These are phyloP conservation scores for Acanthamoeba polyphaga DNA, from an alignment of 208 protist species.

Conservation along the genomic window DNA sequence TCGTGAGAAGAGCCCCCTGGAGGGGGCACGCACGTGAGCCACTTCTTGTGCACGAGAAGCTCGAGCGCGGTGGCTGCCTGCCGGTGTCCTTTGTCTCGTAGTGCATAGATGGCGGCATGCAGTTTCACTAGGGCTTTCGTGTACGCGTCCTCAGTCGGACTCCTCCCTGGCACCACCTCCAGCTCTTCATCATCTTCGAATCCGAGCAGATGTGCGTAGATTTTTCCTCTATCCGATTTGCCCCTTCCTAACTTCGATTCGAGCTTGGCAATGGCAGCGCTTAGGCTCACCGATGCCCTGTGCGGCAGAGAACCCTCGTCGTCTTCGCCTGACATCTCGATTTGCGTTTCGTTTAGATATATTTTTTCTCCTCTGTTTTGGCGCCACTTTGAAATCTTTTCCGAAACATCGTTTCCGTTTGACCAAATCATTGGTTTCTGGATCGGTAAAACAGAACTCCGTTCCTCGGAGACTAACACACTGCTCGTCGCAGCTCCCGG, in stretches of 20 bases:
- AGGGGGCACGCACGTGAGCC: neutral
- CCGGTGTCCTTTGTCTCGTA: neutral
- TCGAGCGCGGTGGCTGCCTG: neutral
- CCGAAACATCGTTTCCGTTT: no score
- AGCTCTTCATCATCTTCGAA: neutral
- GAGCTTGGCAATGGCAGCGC: neutral
- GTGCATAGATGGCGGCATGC: neutral
- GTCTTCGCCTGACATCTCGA: no score
- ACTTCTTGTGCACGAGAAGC: constrained; percentile 2
- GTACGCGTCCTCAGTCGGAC: neutral
- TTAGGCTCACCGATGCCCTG: neutral
- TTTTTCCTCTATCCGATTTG: neutral
- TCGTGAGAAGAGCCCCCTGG: no score
- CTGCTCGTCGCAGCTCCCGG: no score
- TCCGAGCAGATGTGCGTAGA: neutral
- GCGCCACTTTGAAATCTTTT: no score
- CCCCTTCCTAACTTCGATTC: neutral
- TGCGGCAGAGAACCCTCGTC: no score
- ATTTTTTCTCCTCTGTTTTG: no score
- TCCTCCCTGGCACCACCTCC: neutral
- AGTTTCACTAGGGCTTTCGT: neutral
- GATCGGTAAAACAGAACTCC: no score
- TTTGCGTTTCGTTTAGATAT: no score
- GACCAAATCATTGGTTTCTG: no score
- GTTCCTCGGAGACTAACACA: no score